Conservation (phyloP, 371 early-diverging fungal species). For the Mortierella sp. region DNA sequence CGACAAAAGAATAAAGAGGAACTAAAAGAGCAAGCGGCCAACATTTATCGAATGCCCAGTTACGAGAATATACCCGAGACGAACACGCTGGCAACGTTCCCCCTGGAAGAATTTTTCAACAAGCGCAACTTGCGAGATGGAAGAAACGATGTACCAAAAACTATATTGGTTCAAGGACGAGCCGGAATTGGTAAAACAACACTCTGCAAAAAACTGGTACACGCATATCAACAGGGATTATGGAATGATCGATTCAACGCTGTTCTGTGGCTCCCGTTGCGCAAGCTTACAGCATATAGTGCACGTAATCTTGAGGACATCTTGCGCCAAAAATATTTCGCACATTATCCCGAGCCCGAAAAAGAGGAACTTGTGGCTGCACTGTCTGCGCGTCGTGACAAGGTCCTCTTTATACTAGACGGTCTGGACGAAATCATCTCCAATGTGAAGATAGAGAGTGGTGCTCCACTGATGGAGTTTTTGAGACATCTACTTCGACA, state of each 20-base stretch:
- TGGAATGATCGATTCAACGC: too few relatives aligned
- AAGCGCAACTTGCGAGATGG: slow-evolving; percentile 21
- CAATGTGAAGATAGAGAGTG: not conserved
- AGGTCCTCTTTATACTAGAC: not conserved
- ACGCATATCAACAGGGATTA: too few relatives aligned
- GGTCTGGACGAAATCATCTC: not conserved
- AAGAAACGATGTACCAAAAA: slow-evolving; percentile 13
- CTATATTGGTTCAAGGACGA: slow-evolving; percentile 22
- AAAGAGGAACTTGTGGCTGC: too few relatives aligned
- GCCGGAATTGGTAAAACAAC: slow-evolving; percentile 3
- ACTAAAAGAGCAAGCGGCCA: slow-evolving; percentile 25
- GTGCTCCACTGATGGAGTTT: not conserved
- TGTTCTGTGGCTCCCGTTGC: slow-evolving; percentile 32
- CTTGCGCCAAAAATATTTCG: slow-evolving; percentile 5
- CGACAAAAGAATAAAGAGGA: slow-evolving; percentile 19
- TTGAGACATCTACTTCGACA: slow-evolving; percentile 4
- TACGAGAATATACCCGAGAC: slow-evolving; percentile 6
- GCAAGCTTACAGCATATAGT: slow-evolving; percentile 10
- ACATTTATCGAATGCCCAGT: slow-evolving; percentile 22
- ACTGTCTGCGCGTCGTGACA: too few relatives aligned
- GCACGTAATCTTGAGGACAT: slow-evolving; percentile 16
- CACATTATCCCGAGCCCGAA: too few relatives aligned
- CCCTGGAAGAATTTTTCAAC: slow-evolving; percentile 19
- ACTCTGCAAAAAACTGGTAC: too few relatives aligned
- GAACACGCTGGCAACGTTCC: slow-evolving; percentile 15